These are phyloP conservation scores for Leccinum incarnatum DNA, from an alignment of 768 basidiomycete genomes.

Conservation along the genomic window DNA sequence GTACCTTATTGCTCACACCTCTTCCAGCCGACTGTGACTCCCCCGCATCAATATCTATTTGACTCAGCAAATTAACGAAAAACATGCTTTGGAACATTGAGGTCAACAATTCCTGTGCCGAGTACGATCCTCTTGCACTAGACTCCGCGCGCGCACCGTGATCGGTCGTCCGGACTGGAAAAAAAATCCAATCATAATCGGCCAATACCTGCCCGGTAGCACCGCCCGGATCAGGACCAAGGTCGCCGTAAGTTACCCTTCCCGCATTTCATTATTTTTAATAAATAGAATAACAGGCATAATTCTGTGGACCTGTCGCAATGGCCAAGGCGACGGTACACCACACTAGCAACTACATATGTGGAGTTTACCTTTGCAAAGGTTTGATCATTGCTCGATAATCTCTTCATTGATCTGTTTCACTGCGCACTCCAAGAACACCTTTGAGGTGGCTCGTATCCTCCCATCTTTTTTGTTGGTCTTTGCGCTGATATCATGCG, in stretches of 20 bases:
- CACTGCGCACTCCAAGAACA: slow-evolving; percentile 12
- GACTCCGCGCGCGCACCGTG: slow-evolving; percentile 80
- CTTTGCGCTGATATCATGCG: background rate
- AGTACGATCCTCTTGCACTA: slow-evolving; percentile 86
- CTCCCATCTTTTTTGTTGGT: background rate
- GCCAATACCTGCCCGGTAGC: slow-evolving; percentile 66
- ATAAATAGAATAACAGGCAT: slow-evolving; percentile 63
- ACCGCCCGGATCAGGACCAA: slow-evolving; percentile 72
- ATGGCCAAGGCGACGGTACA: slow-evolving; percentile 71
- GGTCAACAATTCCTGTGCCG: slow-evolving; percentile 80
- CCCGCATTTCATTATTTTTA: background rate
- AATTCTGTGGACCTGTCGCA: slow-evolving; percentile 66
- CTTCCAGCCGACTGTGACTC: slow-evolving; percentile 46
- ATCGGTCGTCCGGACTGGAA: slow-evolving; percentile 90
- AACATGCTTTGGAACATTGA: slow-evolving; percentile 91
- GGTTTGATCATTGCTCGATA: slow-evolving; percentile 41
- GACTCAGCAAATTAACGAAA: slow-evolving; percentile 80
- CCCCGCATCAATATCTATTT: slow-evolving; percentile 89
- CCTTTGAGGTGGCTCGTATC: slow-evolving; percentile 7
- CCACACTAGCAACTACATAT: slow-evolving; percentile 51
- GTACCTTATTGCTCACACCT: slow-evolving; percentile 7
- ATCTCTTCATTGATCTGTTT: background rate
- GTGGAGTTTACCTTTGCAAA: slow-evolving; percentile 76
- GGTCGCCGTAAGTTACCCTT: slow-evolving; percentile 6
- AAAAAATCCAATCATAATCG: slow-evolving; percentile 31